phyloP scores from a whole-genome alignment of 2,329 filamentous ascomycete genomes.

The Botrytis hyacinthi region DNA sequence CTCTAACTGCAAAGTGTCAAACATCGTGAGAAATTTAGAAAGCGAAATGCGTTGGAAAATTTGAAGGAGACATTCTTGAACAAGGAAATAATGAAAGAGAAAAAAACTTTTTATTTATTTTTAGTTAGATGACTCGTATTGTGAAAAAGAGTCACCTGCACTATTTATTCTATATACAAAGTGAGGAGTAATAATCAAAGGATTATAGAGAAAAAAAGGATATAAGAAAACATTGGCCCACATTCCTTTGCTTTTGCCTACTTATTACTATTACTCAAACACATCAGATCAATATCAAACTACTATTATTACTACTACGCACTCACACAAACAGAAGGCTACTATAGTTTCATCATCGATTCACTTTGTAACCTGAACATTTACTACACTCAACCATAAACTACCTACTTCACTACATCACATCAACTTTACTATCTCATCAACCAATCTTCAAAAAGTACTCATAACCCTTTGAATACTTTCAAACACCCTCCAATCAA shows the following conservation, averaged over 20 bases:
- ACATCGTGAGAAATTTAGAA: slow-evolving; percentile 10
- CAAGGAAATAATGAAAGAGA: background rate
- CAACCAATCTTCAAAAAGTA: background rate
- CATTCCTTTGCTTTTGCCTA: background rate
- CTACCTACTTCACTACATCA: background rate
- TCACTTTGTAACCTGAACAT: background rate
- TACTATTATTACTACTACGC: background rate
- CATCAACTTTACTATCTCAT: background rate
- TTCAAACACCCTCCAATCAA: background rate
- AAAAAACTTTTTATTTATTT: slow-evolving; percentile 1
- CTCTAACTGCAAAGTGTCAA: slow-evolving; percentile 22
- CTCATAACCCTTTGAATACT: background rate
- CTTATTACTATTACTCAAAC: background rate
- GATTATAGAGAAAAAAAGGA: background rate
- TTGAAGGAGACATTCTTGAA: background rate
- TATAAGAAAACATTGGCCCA: slow-evolving; percentile 11
- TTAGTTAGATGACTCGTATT: slow-evolving; percentile 20
- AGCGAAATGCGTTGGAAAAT: background rate
- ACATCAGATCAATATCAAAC: background rate
- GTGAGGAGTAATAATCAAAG: background rate
- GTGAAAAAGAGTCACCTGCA: slow-evolving; percentile 15
- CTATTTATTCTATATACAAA: background rate
- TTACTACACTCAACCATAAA: background rate
- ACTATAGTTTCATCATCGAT: slow-evolving; percentile 1
- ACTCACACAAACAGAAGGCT: background rate